A percentile compares a stretch with the other conserved stretches of the same genome.
phyloP scores from a whole-genome alignment of 352 stramenopile genomes.

The Pythium brassicae region DNA sequence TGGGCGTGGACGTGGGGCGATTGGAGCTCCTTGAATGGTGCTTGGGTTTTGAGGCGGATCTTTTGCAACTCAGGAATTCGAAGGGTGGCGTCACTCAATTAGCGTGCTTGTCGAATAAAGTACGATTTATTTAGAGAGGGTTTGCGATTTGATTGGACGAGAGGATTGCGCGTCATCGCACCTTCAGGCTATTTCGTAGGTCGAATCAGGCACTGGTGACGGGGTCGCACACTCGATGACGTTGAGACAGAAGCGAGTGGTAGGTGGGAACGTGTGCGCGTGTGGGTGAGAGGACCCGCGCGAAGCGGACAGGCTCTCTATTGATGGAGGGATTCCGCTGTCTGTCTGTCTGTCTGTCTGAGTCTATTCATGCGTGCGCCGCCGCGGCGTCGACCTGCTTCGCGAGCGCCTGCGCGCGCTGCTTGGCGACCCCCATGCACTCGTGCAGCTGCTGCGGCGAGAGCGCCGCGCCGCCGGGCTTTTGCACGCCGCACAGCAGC shows the following conservation, averaged over 20 bases:
- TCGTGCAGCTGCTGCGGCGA: conserved; percentile 41
- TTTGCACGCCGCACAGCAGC: conserved; percentile 68
- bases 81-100: neutral
- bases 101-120: neutral
- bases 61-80: neutral
- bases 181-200: neutral
- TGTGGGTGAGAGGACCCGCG: too few species aligned
- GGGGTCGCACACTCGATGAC: too few species aligned
- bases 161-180: neutral
- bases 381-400: conserved; percentile 27
- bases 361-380: neutral
- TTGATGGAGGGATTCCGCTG: neutral
- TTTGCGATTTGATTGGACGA: neutral
- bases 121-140: neutral
- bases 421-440: conserved; percentile 65
- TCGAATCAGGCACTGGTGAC: too few species aligned
- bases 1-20: too few species aligned
- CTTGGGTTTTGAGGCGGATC: neutral
- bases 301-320: conserved; percentile 4
- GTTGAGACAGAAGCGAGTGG: too few species aligned
- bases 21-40: neutral
- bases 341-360: too few species aligned
- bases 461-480: conserved; percentile 54
- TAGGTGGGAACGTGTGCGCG: too few species aligned
- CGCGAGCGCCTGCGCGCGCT: conserved; percentile 27